A percentile compares a stretch with the other conserved stretches of the same genome.
Evolutionary conservation across 225 moss, liverwort and hornwort species (phyloP).

Genomic region (Climacium dendroides): DNA sequence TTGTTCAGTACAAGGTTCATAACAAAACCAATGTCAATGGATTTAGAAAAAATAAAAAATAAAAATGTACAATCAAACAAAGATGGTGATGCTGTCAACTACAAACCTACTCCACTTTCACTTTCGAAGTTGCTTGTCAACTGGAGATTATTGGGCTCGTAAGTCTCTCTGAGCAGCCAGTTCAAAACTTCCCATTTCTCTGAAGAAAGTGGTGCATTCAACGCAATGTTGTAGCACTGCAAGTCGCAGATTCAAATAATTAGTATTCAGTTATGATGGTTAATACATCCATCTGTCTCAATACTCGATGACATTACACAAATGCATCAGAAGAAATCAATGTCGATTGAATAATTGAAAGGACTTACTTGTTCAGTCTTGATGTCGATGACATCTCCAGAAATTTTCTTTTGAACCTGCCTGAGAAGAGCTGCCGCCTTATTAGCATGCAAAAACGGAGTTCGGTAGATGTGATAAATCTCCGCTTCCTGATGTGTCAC

Average conservation of each 20-base stretch:
- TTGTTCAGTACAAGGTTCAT: neutral
- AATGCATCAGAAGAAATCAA: too few species aligned
- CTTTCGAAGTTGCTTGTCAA: conserved; percentile 42
- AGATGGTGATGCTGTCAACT: neutral
- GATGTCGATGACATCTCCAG: conserved; percentile 36
- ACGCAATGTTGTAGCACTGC: conserved; percentile 81
- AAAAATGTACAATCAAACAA: too few species aligned
- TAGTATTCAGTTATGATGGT: too few species aligned
- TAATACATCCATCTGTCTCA: neutral
- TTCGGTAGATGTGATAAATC: conserved; percentile 71
- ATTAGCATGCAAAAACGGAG: conserved; percentile 51
- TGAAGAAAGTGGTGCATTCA: conserved; percentile 40
- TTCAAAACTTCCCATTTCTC: conserved; percentile 62
- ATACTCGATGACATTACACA: neutral
- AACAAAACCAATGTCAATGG: too few species aligned
- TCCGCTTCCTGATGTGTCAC: conserved; percentile 3
- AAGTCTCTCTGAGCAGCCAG: conserved; percentile 82
- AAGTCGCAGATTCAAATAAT: neutral
- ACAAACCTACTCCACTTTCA: conserved; percentile 23
- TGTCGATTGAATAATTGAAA: too few species aligned
- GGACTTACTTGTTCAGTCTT: conserved; percentile 66
- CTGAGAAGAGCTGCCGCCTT: conserved; percentile 61
- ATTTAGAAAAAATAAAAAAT: too few species aligned
- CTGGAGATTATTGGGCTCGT: conserved; percentile 60
- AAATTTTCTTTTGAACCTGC: conserved; percentile 71